A percentile compares a stretch with the other conserved stretches of the same genome.
Evolutionary conservation across 352 stramenopile species (phyloP).

Genomic region (Globisporangium paroecandrum): DNA sequence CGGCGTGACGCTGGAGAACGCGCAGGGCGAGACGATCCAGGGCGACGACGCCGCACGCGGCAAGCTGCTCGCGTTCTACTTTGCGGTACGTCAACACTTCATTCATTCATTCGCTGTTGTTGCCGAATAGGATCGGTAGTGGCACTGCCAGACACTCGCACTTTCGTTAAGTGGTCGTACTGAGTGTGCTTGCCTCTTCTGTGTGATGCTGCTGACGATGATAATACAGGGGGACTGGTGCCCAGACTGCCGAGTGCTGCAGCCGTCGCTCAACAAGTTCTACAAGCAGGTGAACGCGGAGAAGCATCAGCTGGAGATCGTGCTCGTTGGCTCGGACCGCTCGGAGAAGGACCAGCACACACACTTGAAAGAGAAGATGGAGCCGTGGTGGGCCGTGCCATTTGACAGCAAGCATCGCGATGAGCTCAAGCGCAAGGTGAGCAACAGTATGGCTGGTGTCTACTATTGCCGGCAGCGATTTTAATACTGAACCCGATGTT

Average conservation of each 20-base stretch:
- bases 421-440: constrained; percentile 73
- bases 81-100: constrained; percentile 35
- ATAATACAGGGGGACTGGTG: constrained; percentile 74
- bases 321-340: constrained; percentile 77
- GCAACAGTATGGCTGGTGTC: background rate
- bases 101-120: background rate
- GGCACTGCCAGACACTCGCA: background rate
- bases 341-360: constrained; percentile 51
- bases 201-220: background rate
- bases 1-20: constrained; percentile 56
- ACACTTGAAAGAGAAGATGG: constrained; percentile 72
- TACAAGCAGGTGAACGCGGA: constrained; percentile 50
- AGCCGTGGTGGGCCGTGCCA: constrained; percentile 67
- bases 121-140: background rate
- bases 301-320: constrained; percentile 50
- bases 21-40: constrained; percentile 40
- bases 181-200: background rate
- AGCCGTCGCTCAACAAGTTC: constrained; percentile 73
- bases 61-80: constrained; percentile 76
- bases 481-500: background rate
- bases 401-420: constrained; percentile 51
- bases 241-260: constrained; percentile 75
- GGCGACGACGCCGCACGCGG: constrained; percentile 41
- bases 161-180: background rate
- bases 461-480: background rate